These are phyloP conservation scores for Exophiala alcalophila DNA, from an alignment of 2,329 filamentous ascomycete genomes.

Conservation along the genomic window DNA sequence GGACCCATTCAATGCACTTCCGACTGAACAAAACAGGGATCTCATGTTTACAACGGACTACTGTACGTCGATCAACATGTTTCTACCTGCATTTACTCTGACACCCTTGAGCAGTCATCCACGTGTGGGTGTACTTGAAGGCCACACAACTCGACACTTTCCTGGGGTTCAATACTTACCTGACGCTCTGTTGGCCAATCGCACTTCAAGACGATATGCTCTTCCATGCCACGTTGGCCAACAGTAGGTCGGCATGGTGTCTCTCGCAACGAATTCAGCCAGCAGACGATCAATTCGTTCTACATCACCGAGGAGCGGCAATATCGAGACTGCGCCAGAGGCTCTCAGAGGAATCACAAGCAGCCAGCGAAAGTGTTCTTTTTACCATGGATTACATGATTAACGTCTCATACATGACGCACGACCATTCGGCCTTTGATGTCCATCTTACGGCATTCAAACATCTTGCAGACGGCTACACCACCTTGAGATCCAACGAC, in stretches of 20 bases:
- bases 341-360: neutral
- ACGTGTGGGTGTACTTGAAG: slow-evolving; percentile 16
- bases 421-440: slow-evolving; percentile 15
- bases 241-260: slow-evolving; percentile 15
- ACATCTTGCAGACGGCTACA: slow-evolving; percentile 8
- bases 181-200: slow-evolving; percentile 22
- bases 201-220: slow-evolving; percentile 22
- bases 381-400: slow-evolving; percentile 19
- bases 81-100: too few species aligned
- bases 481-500: slow-evolving; percentile 2
- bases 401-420: slow-evolving; percentile 20
- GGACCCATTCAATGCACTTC: slow-evolving; percentile 16
- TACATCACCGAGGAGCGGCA: slow-evolving; percentile 16
- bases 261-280: slow-evolving; percentile 8
- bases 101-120: slow-evolving; percentile 11
- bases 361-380: slow-evolving; percentile 11
- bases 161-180: slow-evolving; percentile 20
- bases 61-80: too few species aligned
- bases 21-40: slow-evolving; percentile 5
- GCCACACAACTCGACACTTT: slow-evolving; percentile 14
- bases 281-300: slow-evolving; percentile 15
- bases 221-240: slow-evolving; percentile 19
- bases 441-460: slow-evolving; percentile 17
- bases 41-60: slow-evolving; percentile 19
- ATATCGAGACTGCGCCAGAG: slow-evolving; percentile 12